Base-by-base conservation (phyloP, 2,329 filamentous ascomycete species). In the Colletotrichum viniferum region DNA sequence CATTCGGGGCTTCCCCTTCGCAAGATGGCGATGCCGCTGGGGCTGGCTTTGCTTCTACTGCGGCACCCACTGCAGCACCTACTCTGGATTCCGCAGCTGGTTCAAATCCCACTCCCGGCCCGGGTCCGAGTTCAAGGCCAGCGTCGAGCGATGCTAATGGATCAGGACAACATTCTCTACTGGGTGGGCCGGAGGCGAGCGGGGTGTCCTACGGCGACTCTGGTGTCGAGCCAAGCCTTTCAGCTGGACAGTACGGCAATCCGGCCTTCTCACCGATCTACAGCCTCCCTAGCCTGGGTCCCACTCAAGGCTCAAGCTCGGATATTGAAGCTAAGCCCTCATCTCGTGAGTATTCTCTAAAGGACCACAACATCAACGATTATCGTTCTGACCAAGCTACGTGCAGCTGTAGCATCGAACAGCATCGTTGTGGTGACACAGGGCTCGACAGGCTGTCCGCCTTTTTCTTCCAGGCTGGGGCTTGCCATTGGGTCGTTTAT, bases 1-100 rank as follows among this genome's bases (percentile, higher is more conserved):
- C 56, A 12, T 0, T 61, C 4, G 56, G 24, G 0, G 24, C 56
- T 61, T 28, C 56, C 0, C 28, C 28, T 14, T 28, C 0, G 28
- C 56, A 61, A 32, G 56, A 56, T 56, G 52, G 52, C 52, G 52
- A 56, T 28, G 52, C 4, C 12, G 52, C 52, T 28, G 52, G 52
- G 52, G 52, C 21, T 56, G 52, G 52, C 24, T 56, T 56, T 28
- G 52, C 52, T 56, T 28, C 21, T 56, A 56, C 52, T 56, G 7
- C 4, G 52, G 52, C 21, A 56, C 52, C 52, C 7, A 16, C 21
- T 28, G 52, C 52, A 28, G 52, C 21, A 56, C 52, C 52, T 3
- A 56, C 52, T 16, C 52, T 26, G 13, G 52, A 9, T 9, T 9
- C 52, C 21, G 13, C 13, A 26, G 21, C 7, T 3, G 52, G 21